Evolutionary conservation across 2,329 filamentous ascomycete species (phyloP).

Genomic region (Ambrosiella cleistominuta): DNA sequence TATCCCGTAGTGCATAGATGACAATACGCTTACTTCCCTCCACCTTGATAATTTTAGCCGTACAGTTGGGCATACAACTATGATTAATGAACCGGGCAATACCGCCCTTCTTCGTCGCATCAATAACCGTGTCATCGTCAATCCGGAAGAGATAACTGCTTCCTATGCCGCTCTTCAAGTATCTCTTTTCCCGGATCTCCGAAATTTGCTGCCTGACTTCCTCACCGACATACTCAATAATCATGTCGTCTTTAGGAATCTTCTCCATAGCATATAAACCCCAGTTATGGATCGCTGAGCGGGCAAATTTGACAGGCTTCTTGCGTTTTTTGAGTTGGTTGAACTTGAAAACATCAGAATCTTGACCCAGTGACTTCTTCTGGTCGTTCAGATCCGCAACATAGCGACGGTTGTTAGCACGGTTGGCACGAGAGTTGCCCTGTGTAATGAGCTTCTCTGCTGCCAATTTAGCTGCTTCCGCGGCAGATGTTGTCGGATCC

Average conservation of each 20-base stretch:
- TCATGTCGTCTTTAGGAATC: conserved; percentile 95
- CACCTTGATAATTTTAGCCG: conserved; percentile 97
- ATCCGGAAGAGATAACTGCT: conserved; percentile 97
- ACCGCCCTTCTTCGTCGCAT: conserved; percentile 95
- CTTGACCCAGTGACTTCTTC: conserved; percentile 66
- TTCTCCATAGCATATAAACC: conserved; percentile 95
- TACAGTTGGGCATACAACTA: conserved; percentile 95
- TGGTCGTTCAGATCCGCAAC: conserved; percentile 91
- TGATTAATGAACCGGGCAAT: conserved; percentile 99
- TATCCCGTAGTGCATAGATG: conserved; percentile 93
- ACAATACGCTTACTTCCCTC: conserved; percentile 97
- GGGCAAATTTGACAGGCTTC: conserved; percentile 95
- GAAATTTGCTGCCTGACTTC: conserved; percentile 93
- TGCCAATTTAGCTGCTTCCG: conserved; percentile 53
- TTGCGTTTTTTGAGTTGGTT: conserved; percentile 99
- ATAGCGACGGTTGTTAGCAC: conserved; percentile 86
- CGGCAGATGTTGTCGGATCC: conserved; percentile 46
- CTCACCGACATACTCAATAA: conserved; percentile 98
- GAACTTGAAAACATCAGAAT: conserved; percentile 87
- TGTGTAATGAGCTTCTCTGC: conserved; percentile 70
- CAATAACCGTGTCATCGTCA: conserved; percentile 91
- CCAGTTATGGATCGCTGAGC: conserved; percentile 98
- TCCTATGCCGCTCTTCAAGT: conserved; percentile 90
- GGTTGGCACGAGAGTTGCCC: conserved; percentile 79
- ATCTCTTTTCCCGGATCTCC: conserved; percentile 82